Evolutionary conservation across 345 rosid genomes (phyloP).

Genomic region (Eucalyptus polybractea): DNA sequence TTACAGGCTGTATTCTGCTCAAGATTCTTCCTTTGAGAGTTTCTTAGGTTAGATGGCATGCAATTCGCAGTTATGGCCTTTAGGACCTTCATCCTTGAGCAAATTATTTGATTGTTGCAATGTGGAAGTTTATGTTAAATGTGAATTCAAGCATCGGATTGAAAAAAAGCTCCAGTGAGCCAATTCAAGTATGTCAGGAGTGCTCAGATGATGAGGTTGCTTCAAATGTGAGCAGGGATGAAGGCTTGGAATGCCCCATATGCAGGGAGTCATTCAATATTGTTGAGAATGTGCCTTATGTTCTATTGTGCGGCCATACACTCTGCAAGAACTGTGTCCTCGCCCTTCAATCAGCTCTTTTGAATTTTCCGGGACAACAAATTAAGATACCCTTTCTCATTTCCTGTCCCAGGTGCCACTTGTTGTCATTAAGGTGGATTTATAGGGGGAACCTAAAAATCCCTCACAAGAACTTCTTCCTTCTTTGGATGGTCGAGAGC

Average conservation of each 20-base stretch:
- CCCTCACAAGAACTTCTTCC: constrained; percentile 25
- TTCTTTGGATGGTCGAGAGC: constrained; percentile 38
- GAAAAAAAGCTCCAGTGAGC: constrained; percentile 1
- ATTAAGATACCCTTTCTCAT: constrained; percentile 29
- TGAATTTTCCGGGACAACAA: constrained; percentile 11
- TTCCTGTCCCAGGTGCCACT: constrained; percentile 28
- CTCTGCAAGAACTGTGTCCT: constrained; percentile 25
- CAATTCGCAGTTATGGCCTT: not conserved
- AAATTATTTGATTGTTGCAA: not conserved
- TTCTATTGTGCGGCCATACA: constrained; percentile 29
- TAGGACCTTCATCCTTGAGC: not conserved
- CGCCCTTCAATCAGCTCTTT: constrained; percentile 11
- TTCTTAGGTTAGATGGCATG: not conserved
- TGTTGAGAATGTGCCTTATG: constrained; percentile 30
- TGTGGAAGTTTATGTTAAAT: constrained; percentile 7
- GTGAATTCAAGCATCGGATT: not conserved
- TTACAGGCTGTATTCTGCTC: not conserved
- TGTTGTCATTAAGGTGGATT: constrained; percentile 16
- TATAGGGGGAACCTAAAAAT: constrained; percentile 11
- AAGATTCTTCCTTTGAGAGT: not conserved
- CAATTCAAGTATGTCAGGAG: constrained; percentile 5
- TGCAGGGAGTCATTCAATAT: constrained; percentile 33
- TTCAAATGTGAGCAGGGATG: constrained; percentile 4
- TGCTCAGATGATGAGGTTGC: constrained; percentile 22
- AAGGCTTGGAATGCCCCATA: constrained; percentile 31